phyloP scores from a whole-genome alignment of 2,329 filamentous ascomycete genomes.

The Colletotrichum phormii region DNA sequence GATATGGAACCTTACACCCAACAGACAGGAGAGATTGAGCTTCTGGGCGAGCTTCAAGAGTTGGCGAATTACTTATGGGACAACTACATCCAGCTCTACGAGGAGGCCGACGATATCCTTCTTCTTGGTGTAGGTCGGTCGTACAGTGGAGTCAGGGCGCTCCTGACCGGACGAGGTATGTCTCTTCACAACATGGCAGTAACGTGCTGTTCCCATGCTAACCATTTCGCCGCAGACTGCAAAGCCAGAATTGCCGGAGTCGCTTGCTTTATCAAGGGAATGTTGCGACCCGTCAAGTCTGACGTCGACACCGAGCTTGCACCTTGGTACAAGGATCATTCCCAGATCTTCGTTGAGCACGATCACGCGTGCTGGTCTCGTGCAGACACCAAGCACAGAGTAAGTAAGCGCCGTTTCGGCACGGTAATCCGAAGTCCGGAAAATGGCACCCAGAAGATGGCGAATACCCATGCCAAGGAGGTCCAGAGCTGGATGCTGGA shows the following conservation, averaged over 20 bases:
- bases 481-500: slow-evolving; percentile 63
- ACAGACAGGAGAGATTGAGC: slow-evolving; percentile 55
- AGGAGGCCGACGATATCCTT: slow-evolving; percentile 79
- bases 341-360: slow-evolving; percentile 80
- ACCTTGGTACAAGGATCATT: slow-evolving; percentile 87
- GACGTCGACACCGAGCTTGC: slow-evolving; percentile 80
- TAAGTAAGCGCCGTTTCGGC: slow-evolving; percentile 71
- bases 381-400: slow-evolving; percentile 68
- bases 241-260: slow-evolving; percentile 77
- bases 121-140: slow-evolving; percentile 92
- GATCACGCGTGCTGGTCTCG: slow-evolving; percentile 82
- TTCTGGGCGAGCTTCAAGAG: slow-evolving; percentile 74
- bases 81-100: slow-evolving; percentile 89
- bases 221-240: slow-evolving; percentile 58
- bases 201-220: not conserved
- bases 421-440: slow-evolving; percentile 64
- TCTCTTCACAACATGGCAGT: not conserved
- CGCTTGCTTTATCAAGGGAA: slow-evolving; percentile 84
- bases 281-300: slow-evolving; percentile 81
- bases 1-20: slow-evolving; percentile 62
- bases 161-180: slow-evolving; percentile 81
- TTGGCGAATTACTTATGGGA: slow-evolving; percentile 93
- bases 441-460: slow-evolving; percentile 65
- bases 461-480: slow-evolving; percentile 64
- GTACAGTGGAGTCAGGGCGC: slow-evolving; percentile 83